Percentiles rank a stretch among this genome's conserved stretches.
Evolutionary conservation across 2,329 filamentous ascomycete genomes (phyloP).

Genomic region (Torrubiella hemipterigena): DNA sequence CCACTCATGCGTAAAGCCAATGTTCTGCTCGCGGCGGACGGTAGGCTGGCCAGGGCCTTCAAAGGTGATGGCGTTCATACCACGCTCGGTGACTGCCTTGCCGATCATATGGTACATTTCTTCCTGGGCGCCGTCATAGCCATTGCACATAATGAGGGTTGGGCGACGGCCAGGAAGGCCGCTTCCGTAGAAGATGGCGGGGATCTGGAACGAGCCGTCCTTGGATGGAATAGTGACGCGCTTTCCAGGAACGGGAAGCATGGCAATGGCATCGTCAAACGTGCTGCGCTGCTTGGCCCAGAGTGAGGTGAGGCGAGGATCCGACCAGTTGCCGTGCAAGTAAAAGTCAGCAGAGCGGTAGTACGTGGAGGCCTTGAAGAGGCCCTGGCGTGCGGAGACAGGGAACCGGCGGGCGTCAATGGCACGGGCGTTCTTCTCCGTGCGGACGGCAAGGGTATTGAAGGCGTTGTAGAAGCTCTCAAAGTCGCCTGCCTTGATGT

Average conservation of each 20-base stretch:
- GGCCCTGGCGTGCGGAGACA: constrained; percentile 13
- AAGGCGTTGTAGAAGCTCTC: constrained; percentile 13
- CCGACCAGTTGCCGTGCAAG: constrained; percentile 24
- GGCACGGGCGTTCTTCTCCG: constrained; percentile 10
- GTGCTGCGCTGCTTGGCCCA: constrained; percentile 22
- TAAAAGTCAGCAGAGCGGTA: constrained; percentile 29
- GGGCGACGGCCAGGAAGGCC: constrained; percentile 14
- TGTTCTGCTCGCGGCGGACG: constrained; percentile 24
- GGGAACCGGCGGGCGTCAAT: constrained; percentile 11
- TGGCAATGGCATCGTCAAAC: constrained; percentile 24
- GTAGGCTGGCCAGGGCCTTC: constrained; percentile 33
- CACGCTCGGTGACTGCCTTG: constrained; percentile 21
- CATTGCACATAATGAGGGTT: constrained; percentile 27
- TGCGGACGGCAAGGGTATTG: constrained; percentile 10
- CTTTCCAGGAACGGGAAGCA: constrained; percentile 22
- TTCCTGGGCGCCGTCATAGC: constrained; percentile 31
- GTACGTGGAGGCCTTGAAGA: constrained; percentile 27
- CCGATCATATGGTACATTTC: constrained; percentile 27
- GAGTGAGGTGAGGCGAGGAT: constrained; percentile 24
- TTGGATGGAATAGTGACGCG: constrained; percentile 18
- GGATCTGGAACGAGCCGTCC: constrained; percentile 18
- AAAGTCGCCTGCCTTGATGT: constrained; percentile 12
- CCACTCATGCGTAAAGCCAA: constrained; percentile 33
- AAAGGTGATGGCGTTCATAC: constrained; percentile 29
- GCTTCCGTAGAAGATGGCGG: constrained; percentile 21